Evolutionary conservation across 331 rosid species (phyloP).

Genomic region (Phaseolus coccineus): DNA sequence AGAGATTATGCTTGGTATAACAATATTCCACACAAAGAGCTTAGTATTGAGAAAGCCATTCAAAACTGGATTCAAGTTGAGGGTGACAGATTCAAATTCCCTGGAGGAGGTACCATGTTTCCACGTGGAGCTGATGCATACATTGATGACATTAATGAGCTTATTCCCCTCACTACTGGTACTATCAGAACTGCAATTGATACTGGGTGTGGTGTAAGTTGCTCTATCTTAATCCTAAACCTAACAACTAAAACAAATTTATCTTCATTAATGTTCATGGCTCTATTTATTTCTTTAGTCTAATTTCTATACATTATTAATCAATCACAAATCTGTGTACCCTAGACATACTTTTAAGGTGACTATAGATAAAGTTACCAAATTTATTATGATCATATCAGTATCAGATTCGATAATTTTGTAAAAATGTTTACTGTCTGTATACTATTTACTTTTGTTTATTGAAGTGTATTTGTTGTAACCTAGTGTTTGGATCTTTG

Average conservation of each 20-base stretch:
- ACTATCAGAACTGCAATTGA: constrained; percentile 89
- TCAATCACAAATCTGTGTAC: too few relatives aligned
- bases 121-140: constrained; percentile 96
- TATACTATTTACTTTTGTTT: too few relatives aligned
- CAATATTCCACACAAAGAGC: constrained; percentile 93
- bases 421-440: too few relatives aligned
- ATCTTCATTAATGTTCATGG: neutral
- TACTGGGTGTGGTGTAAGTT: constrained; percentile 98
- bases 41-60: constrained; percentile 91
- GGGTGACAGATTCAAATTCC: constrained; percentile 86
- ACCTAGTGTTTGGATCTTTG: neutral
- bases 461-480: too few relatives aligned
- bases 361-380: too few relatives aligned
- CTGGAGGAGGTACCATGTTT: constrained; percentile 99
- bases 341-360: too few relatives aligned
- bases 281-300: neutral
- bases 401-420: too few relatives aligned
- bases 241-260: too few relatives aligned
- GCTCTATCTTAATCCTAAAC: neutral
- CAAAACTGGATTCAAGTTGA: constrained; percentile 98
- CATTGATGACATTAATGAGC: constrained; percentile 81
- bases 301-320: too few relatives aligned
- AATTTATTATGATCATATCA: too few relatives aligned
- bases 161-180: constrained; percentile 81
- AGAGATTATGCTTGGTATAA: constrained; percentile 91